phyloP scores from a whole-genome alignment of 2,329 filamentous ascomycete genomes.

The Fusarium heterosporum region DNA sequence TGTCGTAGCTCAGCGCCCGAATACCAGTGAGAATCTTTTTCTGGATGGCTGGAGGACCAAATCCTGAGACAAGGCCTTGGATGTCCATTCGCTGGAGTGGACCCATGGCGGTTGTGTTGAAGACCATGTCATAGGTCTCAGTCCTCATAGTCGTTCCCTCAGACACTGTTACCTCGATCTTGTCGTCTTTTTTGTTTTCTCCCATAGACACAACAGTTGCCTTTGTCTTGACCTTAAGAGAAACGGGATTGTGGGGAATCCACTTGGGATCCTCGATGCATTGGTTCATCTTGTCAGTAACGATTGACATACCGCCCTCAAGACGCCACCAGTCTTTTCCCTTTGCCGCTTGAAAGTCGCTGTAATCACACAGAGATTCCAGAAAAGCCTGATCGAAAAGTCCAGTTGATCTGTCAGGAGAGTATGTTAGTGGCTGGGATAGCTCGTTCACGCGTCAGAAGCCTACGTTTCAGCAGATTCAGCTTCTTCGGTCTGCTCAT shows the following conservation, averaged over 20 bases:
- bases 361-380: conserved; percentile 28
- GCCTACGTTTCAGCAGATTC: conserved; percentile 22
- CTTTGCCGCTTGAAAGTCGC: conserved; percentile 19
- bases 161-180: conserved; percentile 5
- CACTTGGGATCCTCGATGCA: not conserved
- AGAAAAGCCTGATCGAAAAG: conserved; percentile 27
- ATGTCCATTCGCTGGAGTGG: conserved; percentile 31
- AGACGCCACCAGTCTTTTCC: conserved; percentile 19
- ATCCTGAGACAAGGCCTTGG: accelerated
- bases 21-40: conserved; percentile 21
- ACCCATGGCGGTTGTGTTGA: conserved; percentile 33
- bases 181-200: not conserved
- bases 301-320: conserved; percentile 30
- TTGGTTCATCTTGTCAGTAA: conserved; percentile 24
- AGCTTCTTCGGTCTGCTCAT: conserved; percentile 10
- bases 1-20: conserved; percentile 21
- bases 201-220: conserved; percentile 11
- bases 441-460: accelerated
- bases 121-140: conserved; percentile 26
- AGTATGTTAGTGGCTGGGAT: accelerated
- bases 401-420: conserved; percentile 13
- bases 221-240: not conserved
- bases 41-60: not conserved
- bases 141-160: not conserved
- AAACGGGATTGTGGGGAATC: not conserved